These are phyloP conservation scores for Tetrapisispora namnaoensis DNA, from an alignment of 805 yeast genomes.

Conservation along the genomic window DNA sequence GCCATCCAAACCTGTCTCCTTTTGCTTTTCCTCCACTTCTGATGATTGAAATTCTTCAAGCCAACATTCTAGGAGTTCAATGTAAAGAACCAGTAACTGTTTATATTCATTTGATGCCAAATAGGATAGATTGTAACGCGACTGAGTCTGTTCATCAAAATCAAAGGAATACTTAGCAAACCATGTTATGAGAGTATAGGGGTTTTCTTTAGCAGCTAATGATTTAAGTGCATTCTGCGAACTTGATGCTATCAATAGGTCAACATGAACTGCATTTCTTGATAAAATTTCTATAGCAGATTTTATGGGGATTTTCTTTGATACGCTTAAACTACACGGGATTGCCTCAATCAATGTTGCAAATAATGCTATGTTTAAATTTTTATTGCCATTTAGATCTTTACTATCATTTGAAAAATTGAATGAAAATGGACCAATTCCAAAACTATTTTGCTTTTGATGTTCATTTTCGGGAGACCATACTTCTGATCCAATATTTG, in stretches of 20 bases:
- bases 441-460: slow-evolving; percentile 27
- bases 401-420: slow-evolving; percentile 33
- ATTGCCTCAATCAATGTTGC: slow-evolving; percentile 59
- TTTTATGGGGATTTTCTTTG: slow-evolving; percentile 44
- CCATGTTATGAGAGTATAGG: slow-evolving; percentile 58
- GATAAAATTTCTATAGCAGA: slow-evolving; percentile 66
- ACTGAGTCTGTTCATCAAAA: slow-evolving; percentile 59
- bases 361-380: slow-evolving; percentile 48
- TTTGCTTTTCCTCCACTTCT: slow-evolving; percentile 23
- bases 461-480: slow-evolving; percentile 31
- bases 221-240: slow-evolving; percentile 54
- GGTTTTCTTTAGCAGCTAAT: slow-evolving; percentile 58
- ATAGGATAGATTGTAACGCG: slow-evolving; percentile 45
- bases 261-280: slow-evolving; percentile 63
- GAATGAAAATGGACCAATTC: slow-evolving; percentile 32
- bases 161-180: slow-evolving; percentile 76
- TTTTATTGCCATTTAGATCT: slow-evolving; percentile 17
- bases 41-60: slow-evolving; percentile 46
- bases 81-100: slow-evolving; percentile 54
- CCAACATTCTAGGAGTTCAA: slow-evolving; percentile 79
- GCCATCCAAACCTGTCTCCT: slow-evolving; percentile 27
- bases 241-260: slow-evolving; percentile 50
- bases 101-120: slow-evolving; percentile 54
- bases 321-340: slow-evolving; percentile 54
- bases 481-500: slow-evolving; percentile 42